Evolutionary conservation across 768 basidiomycete genomes (phyloP), one percentile per base, ranked within the genome.

Genomic region (Lentinula sp.): DNA sequence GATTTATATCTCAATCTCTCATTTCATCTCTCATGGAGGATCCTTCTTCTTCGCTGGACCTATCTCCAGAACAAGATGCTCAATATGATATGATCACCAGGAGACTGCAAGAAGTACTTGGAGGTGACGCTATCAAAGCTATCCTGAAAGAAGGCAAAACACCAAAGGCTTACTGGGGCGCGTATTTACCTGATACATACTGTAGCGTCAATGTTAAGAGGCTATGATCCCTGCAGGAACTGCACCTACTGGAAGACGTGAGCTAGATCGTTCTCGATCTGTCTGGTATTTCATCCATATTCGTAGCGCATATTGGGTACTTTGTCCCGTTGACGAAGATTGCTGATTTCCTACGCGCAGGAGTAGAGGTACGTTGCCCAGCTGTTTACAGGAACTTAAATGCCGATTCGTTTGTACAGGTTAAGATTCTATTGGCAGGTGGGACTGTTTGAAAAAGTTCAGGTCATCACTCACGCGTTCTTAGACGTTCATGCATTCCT

Each of bases 401-500:
- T 60, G 64, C 67, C 45, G 46, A 23, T 16, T 23, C 57, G 23
- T 18, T 5, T 23, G 35, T 39, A n/a, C 62, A 87, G 85, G 88
- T 94, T 65, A 93, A 84, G 64, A 80, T 94, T 61, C 77, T 95
- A 9, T 80, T 95, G 7, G 93, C 93, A 66, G 92, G 92, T 85
- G 66, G n/a, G 33, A 36, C 16, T 12, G 59, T 46, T 56, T 28
- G 3, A 28, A 20, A n/a, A 16, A 15, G 16, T 42, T 42, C 53
- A 18, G 41, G 20, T 55, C 39, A 49, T 9, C 23, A 52, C n/a
- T 9, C 15, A 39, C 61, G 56, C 41, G 16, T 23, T 18, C n/a
- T 5, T 70, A 92, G 94, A 97, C 70, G 85, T 98, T 13, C 97
- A 98, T 67, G 97, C 95, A 6, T 98, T 98, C 79, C 85, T 99